phyloP scores from a whole-genome alignment of 2,329 filamentous ascomycete species.

The Scedosporium minutisporum region DNA sequence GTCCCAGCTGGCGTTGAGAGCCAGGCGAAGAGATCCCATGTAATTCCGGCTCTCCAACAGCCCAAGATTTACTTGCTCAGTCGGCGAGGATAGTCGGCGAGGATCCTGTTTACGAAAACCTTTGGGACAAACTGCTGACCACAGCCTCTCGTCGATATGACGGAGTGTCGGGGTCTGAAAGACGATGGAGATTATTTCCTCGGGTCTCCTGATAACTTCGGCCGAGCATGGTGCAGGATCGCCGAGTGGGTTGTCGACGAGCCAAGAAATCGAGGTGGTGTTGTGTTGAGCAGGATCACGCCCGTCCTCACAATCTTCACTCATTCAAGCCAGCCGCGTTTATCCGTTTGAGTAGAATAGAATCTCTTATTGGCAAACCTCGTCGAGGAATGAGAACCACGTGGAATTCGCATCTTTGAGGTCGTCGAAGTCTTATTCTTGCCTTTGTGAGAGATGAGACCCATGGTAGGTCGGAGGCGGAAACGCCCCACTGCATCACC shows the following conservation, averaged over 20 bases:
- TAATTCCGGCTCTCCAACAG: no score
- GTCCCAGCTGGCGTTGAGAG: no score
- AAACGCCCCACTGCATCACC: neutral
- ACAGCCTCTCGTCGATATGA: no score
- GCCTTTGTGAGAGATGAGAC: neutral
- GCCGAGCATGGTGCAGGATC: neutral
- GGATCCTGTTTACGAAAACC: no score
- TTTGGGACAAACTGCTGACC: no score
- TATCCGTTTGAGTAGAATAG: neutral
- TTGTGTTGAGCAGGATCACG: neutral
- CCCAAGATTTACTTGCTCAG: no score
- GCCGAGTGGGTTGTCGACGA: neutral
- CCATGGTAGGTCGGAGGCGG: neutral
- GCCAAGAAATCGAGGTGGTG: neutral
- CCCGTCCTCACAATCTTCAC: neutral
- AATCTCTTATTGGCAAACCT: neutral
- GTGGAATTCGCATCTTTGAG: neutral
- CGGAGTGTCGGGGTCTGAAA: no score
- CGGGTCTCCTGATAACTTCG: neutral
- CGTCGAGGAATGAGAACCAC: neutral
- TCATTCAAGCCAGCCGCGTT: neutral
- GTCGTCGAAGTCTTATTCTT: neutral
- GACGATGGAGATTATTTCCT: neutral
- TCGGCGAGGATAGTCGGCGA: no score
- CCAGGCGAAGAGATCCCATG: no score